phyloP scores from a whole-genome alignment of 108 stramenopile genomes.

The Conticribra guillardii region DNA sequence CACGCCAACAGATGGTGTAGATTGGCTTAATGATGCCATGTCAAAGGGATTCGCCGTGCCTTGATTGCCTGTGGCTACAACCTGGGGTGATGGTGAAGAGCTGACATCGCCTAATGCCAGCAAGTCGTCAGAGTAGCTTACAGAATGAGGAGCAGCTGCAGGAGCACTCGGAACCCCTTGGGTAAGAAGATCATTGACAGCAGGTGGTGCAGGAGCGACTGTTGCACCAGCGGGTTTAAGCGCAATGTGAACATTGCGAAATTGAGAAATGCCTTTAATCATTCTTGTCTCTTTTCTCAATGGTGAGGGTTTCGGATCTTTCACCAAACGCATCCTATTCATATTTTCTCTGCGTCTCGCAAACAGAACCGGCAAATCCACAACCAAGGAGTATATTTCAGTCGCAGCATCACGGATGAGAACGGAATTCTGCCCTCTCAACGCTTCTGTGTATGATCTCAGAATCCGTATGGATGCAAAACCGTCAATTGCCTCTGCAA shows the following conservation, averaged over 20 bases:
- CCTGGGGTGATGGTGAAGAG: neutral
- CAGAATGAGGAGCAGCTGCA: neutral
- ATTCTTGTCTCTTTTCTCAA: slow-evolving; percentile 39
- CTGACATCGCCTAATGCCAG: slow-evolving; percentile 5
- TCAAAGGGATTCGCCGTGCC: neutral
- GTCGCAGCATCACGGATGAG: slow-evolving; percentile 41
- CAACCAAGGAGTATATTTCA: slow-evolving; percentile 39
- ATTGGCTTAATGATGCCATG: neutral
- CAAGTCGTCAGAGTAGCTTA: slow-evolving; percentile 11
- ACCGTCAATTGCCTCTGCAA: slow-evolving; percentile 53
- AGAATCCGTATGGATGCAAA: slow-evolving; percentile 46
- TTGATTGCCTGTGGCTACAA: neutral
- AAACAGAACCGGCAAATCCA: slow-evolving; percentile 42
- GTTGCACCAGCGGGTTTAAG: slow-evolving; percentile 34
- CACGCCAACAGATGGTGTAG: too few relatives aligned
- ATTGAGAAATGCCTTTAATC: slow-evolving; percentile 27
- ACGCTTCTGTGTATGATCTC: slow-evolving; percentile 40
- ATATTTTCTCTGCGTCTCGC: slow-evolving; percentile 39
- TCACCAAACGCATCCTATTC: slow-evolving; percentile 29
- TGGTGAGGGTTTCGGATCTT: slow-evolving; percentile 42
- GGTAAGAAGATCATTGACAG: slow-evolving; percentile 34
- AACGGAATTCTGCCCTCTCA: slow-evolving; percentile 39
- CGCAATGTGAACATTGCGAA: slow-evolving; percentile 40
- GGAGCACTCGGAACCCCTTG: slow-evolving; percentile 3
- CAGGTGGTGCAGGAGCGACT: slow-evolving; percentile 36